phyloP scores from a whole-genome alignment of 2,329 filamentous ascomycete genomes.

The Epichloe festucae region DNA sequence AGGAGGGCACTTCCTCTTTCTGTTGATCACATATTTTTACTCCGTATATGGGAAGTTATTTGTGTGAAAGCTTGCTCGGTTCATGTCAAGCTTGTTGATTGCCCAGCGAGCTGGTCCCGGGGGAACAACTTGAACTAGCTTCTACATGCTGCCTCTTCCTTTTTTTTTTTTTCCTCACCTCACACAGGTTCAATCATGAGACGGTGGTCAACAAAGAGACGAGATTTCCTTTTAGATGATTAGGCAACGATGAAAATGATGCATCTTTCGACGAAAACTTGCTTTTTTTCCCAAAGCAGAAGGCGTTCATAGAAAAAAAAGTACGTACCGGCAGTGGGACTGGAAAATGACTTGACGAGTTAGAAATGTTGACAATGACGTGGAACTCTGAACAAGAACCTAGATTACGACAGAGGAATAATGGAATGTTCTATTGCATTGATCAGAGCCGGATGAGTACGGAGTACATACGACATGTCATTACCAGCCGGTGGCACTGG shows the following conservation, averaged over 20 bases:
- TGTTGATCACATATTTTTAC: background rate
- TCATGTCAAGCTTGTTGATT: no score
- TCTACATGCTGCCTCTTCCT: no score
- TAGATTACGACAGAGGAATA: background rate
- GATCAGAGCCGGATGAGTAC: no score
- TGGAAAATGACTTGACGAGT: background rate
- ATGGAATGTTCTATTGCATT: background rate
- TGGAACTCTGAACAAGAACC: background rate
- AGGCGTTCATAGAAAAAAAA: background rate
- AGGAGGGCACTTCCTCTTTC: background rate
- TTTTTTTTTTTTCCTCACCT: no score
- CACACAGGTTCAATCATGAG: no score
- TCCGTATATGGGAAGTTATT: no score
- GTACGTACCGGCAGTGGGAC: background rate
- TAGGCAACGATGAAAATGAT: no score
- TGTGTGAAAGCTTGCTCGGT: no score
- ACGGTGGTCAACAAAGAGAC: no score
- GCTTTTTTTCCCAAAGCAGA: background rate
- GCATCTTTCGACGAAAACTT: background rate
- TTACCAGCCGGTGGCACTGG: background rate
- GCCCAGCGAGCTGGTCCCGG: no score
- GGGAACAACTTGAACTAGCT: no score
- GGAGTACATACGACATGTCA: background rate
- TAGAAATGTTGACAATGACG: background rate
- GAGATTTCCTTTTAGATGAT: no score